These are phyloP conservation scores for Penicillium sp. DNA, from an alignment of 2,329 filamentous ascomycete species.

Conservation along the genomic window DNA sequence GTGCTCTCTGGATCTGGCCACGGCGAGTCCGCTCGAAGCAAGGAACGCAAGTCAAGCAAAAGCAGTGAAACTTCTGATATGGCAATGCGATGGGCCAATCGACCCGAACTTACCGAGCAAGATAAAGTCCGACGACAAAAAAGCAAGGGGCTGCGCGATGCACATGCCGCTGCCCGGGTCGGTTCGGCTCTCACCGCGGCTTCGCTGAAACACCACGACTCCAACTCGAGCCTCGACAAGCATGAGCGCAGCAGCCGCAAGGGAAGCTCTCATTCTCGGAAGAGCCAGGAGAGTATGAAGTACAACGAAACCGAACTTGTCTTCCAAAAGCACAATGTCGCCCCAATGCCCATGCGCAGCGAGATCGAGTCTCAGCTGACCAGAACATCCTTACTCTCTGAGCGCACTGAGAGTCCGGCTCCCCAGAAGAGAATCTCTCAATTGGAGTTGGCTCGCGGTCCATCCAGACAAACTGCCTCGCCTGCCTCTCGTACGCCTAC, in stretches of 20 bases:
- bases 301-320: conserved; percentile 56
- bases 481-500: conserved; percentile 64
- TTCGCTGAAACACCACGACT: conserved; percentile 65
- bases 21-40: conserved; percentile 54
- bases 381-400: conserved; percentile 81
- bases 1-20: conserved; percentile 46
- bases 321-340: conserved; percentile 60
- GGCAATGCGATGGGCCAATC: conserved; percentile 46
- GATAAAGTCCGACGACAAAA: conserved; percentile 55
- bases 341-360: conserved; percentile 86
- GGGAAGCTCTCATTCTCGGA: conserved; percentile 41
- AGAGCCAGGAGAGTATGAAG: conserved; percentile 45
- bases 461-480: conserved; percentile 55
- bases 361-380: conserved; percentile 86
- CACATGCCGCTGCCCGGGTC: conserved; percentile 56
- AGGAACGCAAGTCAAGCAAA: conserved; percentile 56
- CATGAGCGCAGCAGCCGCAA: conserved; percentile 30
- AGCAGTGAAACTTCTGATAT: conserved; percentile 51
- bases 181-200: conserved; percentile 63
- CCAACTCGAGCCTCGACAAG: conserved; percentile 58
- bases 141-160: conserved; percentile 57
- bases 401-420: conserved; percentile 71
- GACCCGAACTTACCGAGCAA: conserved; percentile 53
- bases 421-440: conserved; percentile 66
- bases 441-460: conserved; percentile 64